phyloP scores from a whole-genome alignment of 768 basidiomycete genomes.

The Russula emetica region DNA sequence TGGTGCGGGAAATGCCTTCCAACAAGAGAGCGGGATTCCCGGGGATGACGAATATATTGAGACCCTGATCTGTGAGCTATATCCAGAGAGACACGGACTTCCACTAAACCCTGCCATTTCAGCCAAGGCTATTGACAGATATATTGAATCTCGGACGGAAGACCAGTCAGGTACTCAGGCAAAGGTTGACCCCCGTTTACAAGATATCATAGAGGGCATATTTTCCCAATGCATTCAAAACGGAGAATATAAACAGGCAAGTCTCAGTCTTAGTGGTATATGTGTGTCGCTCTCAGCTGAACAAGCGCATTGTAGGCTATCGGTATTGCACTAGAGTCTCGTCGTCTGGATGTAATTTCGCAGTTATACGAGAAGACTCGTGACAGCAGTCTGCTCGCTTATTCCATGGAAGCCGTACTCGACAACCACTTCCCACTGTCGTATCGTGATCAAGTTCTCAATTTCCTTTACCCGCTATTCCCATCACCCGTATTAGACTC shows the following conservation, averaged over 20 bases:
- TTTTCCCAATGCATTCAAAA: slow-evolving; percentile 82
- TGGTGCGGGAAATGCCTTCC: slow-evolving; percentile 83
- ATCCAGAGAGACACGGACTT: neutral
- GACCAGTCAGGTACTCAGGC: slow-evolving; percentile 47
- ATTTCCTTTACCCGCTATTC: slow-evolving; percentile 82
- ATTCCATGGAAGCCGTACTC: slow-evolving; percentile 88
- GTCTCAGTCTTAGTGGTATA: slow-evolving; percentile 30
- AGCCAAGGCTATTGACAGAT: slow-evolving; percentile 97
- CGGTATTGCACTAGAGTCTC: slow-evolving; percentile 91
- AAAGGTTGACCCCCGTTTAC: slow-evolving; percentile 75
- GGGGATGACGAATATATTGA: slow-evolving; percentile 86
- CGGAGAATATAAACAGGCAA: slow-evolving; percentile 86
- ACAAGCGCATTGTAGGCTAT: slow-evolving; percentile 58
- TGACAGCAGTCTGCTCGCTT: slow-evolving; percentile 78
- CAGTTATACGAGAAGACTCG: slow-evolving; percentile 66
- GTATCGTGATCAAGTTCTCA: slow-evolving; percentile 77
- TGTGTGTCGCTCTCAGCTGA: slow-evolving; percentile 8
- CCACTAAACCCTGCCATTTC: slow-evolving; percentile 2
- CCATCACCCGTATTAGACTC: slow-evolving; percentile 66
- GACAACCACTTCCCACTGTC: slow-evolving; percentile 85
- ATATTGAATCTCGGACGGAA: slow-evolving; percentile 65
- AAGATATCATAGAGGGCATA: slow-evolving; percentile 83
- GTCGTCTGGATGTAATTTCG: slow-evolving; percentile 80
- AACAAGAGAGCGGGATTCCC: slow-evolving; percentile 57
- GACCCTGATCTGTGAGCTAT: slow-evolving; percentile 83